These are phyloP conservation scores for Yarrowia sp. DNA, from an alignment of 805 yeast species.

Conservation along the genomic window DNA sequence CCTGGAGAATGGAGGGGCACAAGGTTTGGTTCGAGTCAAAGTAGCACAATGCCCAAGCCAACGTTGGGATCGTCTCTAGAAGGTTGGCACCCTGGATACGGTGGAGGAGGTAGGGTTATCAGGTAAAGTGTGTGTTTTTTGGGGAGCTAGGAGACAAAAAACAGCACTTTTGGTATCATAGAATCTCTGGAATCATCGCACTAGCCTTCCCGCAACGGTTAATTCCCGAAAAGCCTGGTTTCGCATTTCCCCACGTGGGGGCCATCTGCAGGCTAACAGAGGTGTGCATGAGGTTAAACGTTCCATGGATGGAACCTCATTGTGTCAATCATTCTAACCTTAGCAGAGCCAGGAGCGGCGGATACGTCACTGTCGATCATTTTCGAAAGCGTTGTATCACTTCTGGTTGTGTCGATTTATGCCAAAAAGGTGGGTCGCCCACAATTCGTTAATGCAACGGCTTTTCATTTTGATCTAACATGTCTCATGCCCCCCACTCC, in stretches of 20 bases:
- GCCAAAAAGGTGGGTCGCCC: no score
- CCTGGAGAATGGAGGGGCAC: constrained; percentile 6
- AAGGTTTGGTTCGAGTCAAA: not conserved
- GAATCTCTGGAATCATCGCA: no score
- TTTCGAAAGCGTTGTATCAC: no score
- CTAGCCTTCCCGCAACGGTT: not conserved
- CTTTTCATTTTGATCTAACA: not conserved
- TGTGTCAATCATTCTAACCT: not conserved
- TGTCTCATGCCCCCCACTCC: constrained; percentile 11
- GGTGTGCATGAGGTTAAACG: not conserved
- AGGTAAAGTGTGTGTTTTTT: no score
- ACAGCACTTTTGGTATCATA: not conserved
- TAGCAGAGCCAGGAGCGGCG: not conserved
- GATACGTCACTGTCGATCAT: no score
- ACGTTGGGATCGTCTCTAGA: not conserved
- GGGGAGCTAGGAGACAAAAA: not conserved
- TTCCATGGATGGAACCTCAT: not conserved
- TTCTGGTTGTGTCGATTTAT: no score
- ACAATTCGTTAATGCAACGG: not conserved
- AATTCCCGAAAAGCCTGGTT: not conserved
- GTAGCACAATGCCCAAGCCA: not conserved
- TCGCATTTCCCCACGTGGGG: not conserved
- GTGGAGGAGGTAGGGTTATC: not conserved
- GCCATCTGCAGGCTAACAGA: not conserved
- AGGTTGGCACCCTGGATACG: not conserved